Conservation (phyloP, 202 grass and related monocot genomes). For the Hordeum pubiflorum region DNA sequence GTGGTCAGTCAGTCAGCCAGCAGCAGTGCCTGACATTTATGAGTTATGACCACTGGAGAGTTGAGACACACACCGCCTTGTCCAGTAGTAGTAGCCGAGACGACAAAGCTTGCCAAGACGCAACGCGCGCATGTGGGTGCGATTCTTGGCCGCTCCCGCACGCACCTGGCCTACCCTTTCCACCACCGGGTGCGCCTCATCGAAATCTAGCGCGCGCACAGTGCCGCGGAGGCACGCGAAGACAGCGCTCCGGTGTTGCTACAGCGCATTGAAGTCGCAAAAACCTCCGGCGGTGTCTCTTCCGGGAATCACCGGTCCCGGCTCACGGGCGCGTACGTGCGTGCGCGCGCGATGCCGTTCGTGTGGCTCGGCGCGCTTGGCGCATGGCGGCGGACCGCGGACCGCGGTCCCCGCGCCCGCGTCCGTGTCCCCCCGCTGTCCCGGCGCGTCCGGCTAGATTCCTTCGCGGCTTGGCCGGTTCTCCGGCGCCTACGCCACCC, state of each 20-base stretch:
- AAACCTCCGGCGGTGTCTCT: not conserved
- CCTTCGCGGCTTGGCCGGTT: not conserved
- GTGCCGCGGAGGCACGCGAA: no score
- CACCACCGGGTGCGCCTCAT: not conserved
- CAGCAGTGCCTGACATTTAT: not conserved
- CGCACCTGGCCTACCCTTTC: not conserved
- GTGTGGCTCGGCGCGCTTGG: not conserved
- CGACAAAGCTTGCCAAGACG: not conserved
- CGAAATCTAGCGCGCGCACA: not conserved
- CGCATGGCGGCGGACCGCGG: not conserved
- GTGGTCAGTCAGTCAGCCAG: not conserved
- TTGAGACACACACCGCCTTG: not conserved
- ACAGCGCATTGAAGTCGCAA: not conserved
- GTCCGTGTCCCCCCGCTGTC: not conserved
- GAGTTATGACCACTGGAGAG: not conserved
- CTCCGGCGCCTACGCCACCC: not conserved
- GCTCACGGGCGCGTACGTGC: not conserved
- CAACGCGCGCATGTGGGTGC: not conserved
- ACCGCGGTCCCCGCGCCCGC: constrained; percentile 12
- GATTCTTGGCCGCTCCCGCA: not conserved
- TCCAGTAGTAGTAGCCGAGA: not conserved
- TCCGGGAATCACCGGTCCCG: not conserved
- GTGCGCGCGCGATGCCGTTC: not conserved
- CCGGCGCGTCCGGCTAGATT: not conserved
- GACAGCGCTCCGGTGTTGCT: not conserved